Conservation (phyloP, 2,329 filamentous ascomycete species). For the Didymella segeticola region DNA sequence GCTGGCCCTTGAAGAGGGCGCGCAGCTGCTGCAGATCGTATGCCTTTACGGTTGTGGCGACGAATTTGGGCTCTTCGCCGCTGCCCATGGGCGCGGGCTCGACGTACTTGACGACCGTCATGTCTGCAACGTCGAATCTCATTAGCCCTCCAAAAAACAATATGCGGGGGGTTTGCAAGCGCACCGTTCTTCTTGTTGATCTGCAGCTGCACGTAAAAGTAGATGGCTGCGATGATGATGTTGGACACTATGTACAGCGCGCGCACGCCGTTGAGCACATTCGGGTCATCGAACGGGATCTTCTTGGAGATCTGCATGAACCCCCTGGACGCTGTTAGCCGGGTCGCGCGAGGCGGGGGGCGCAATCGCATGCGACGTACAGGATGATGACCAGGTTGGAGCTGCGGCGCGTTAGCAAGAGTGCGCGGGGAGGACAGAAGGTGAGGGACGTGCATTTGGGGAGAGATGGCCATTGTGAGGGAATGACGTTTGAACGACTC, state of each 20-base stretch:
- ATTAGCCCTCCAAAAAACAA: background rate
- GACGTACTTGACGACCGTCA: slow-evolving; percentile 98
- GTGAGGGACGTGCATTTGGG: slow-evolving; percentile 42
- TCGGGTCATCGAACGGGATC: slow-evolving; percentile 91
- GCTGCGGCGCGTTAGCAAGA: slow-evolving; percentile 38
- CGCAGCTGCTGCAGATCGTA: slow-evolving; percentile 91
- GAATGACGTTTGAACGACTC: slow-evolving; percentile 1
- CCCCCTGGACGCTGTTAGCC: slow-evolving; percentile 46
- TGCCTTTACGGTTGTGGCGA: slow-evolving; percentile 94
- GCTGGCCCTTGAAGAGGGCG: slow-evolving; percentile 83
- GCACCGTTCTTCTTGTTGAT: slow-evolving; percentile 98
- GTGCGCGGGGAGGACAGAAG: slow-evolving; percentile 1
- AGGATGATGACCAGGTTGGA: slow-evolving; percentile 50
- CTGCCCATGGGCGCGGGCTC: slow-evolving; percentile 94
- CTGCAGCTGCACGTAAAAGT: slow-evolving; percentile 81
- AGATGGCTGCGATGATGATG: slow-evolving; percentile 81
- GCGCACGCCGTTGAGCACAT: slow-evolving; percentile 69
- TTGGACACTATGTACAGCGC: slow-evolving; percentile 73
- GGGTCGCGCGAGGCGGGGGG: background rate
- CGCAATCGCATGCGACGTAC: slow-evolving; percentile 15
- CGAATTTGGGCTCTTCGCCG: slow-evolving; percentile 90
- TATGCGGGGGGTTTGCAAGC: slow-evolving; percentile 27
- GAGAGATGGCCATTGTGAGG: slow-evolving; percentile 46
- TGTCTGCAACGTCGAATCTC: slow-evolving; percentile 64
- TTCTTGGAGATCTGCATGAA: slow-evolving; percentile 99